A percentile compares a stretch with the other conserved stretches of the same genome.
These are phyloP conservation scores for cucumber (Cucumis sativus) DNA, from an alignment of 306 rosid species.

Conservation along the genomic window DNA sequence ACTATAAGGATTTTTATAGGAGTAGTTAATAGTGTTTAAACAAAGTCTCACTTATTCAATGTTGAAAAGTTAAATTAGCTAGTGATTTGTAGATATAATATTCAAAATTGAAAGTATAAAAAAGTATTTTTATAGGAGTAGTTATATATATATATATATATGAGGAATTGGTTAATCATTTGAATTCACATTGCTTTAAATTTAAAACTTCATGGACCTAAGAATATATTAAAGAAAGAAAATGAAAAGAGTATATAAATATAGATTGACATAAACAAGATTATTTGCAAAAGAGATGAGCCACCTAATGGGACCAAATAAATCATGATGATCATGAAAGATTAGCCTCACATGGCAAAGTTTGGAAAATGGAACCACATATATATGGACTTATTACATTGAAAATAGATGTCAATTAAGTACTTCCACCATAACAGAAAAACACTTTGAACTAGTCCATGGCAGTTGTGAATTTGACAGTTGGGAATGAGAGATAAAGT, in stretches of 20 bases:
- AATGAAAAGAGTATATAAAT: background rate
- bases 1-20: too few relatives aligned
- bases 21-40: background rate
- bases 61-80: background rate
- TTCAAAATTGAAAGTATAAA: background rate
- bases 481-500: conserved; percentile 9
- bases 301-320: conserved; percentile 5
- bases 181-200: background rate
- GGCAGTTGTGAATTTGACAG: conserved; percentile 19
- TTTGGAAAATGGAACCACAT: background rate
- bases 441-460: conserved; percentile 24
- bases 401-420: background rate
- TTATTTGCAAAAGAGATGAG: background rate
- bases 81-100: background rate
- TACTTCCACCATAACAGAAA: conserved; percentile 10
- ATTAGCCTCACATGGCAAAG: conserved; percentile 6
- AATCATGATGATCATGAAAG: background rate
- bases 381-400: background rate
- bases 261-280: background rate
- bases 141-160: background rate
- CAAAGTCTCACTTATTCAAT: background rate
- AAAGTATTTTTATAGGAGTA: too few relatives aligned
- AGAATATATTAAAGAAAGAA: background rate
- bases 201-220: background rate
- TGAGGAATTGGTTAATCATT: background rate